Evolutionary conservation across 441 rosid genomes (phyloP), one percentile per base, ranked within the genome.

Genomic region (Manihot esculenta): DNA sequence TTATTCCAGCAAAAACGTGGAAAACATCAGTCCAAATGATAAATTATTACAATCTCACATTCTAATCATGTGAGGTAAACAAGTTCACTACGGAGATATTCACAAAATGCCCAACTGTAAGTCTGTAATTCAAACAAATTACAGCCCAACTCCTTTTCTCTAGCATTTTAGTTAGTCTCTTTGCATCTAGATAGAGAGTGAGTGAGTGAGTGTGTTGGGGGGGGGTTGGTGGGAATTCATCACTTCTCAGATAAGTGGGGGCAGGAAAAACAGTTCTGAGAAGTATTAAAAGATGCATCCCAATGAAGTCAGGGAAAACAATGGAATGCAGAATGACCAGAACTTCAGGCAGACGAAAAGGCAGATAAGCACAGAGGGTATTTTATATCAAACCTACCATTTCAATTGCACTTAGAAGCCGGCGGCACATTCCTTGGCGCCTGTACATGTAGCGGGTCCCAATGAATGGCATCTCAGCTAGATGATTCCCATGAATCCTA

Each of bases 391-490:
- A 45, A 82, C 90, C 49, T 86, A 92, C 99, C 79, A 79, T 84
- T 84, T 92, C 97, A 75, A 94, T 84, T 71, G 89, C 97, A 69
- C 54, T 59, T 50, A 94, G 81, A 72, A 94, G 97, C 77, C 93
- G 88, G 47, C 92, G 90, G 74, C 99, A 94, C 99, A 95, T 95
- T 72, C 99, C 94, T 83, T 89, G 95, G 59, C 89, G 92, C 78
- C 99, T 86, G 72, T 87, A 91, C 76, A 78, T 48, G 67, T 87
- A 76, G 67, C 99, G 95, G 60, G 98, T 93, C 70, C 97, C 97
- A 72, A 95, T 93, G 77, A 89, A 95, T 50, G 99, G 99, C 99
- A 95, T 95, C 87, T 95, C 99, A 63, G 99, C 99, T 65, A 93
- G 81, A 61, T 76, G 76, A 64, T 85, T 88, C 56, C 98, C 99